Percentiles rank a stretch among this genome's conserved stretches.
phyloP scores from a whole-genome alignment of 2,329 filamentous ascomycete genomes.

The Talaromyces sp. region DNA sequence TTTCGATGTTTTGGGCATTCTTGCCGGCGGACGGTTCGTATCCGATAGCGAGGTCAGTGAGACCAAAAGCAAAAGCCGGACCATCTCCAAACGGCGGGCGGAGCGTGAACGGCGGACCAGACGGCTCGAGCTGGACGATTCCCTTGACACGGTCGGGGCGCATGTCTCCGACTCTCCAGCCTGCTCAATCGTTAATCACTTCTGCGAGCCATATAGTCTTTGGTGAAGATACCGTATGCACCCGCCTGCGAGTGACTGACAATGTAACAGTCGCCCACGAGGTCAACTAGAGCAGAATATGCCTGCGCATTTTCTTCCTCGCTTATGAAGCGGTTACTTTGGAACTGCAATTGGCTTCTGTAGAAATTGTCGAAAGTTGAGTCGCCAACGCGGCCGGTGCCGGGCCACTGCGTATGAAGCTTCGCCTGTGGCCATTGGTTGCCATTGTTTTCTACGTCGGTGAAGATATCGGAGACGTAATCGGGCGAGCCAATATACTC shows the following conservation, averaged over 20 bases:
- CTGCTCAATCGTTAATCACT: slow-evolving; percentile 15
- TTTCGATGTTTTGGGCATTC: slow-evolving; percentile 10
- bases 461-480: not conserved
- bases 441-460: not conserved
- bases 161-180: slow-evolving; percentile 46
- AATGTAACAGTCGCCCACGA: slow-evolving; percentile 18
- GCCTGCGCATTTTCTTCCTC: slow-evolving; percentile 13
- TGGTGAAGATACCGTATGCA: slow-evolving; percentile 15
- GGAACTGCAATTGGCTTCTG: not conserved
- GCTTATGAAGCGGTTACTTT: slow-evolving; percentile 15
- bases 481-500: not conserved
- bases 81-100: slow-evolving; percentile 10
- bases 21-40: slow-evolving; percentile 12
- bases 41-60: slow-evolving; percentile 17
- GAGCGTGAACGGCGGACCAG: slow-evolving; percentile 39
- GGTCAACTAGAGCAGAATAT: slow-evolving; percentile 18
- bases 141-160: slow-evolving; percentile 43
- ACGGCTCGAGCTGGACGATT: slow-evolving; percentile 49
- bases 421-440: slow-evolving; percentile 28
- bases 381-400: slow-evolving; percentile 26
- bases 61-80: slow-evolving; percentile 13
- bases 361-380: slow-evolving; percentile 24
- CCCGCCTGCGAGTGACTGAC: slow-evolving; percentile 48
- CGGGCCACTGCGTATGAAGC: slow-evolving; percentile 37
- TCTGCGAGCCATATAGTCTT: not conserved